Evolutionary conservation across 148 eudicot genomes (phyloP), one percentile per base, ranked within the genome.

Genomic region (Selenicereus undatus): DNA sequence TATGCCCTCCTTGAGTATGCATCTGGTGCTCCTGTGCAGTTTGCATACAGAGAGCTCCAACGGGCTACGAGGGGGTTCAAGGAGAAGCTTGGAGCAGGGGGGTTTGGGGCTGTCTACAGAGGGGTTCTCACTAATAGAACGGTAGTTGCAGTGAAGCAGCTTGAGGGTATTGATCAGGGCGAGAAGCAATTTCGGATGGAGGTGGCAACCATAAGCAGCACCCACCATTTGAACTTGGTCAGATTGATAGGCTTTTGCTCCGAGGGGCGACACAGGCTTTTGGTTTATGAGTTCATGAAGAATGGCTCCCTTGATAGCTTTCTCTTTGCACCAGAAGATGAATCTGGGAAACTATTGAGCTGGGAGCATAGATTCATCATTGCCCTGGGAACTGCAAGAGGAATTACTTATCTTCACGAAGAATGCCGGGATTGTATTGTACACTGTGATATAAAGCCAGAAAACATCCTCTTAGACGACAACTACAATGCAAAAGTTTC

Each of bases 181-280:
- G 98, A 95, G 89, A 95, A 88, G 73, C 97, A 95, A 78, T 95
- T 95, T 82, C 81, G 98, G 54, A 92, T 93, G 97, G 98, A 95
- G 80, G 98, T 95, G 14, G 97, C 97, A n/a, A 93, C 97, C 17
- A 95, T 95, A 29, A 92, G 94, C 72, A 95, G 97, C 83, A 95
- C 97, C 69, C 97, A 95, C 75, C 98, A 95, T 85, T 82, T 95
- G 83, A 95, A 95, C 81, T 82, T 95, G 83, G 97, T 95, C 74
- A 89, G 97, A 76, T 70, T 95, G 84, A 91, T 93, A 14, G 98
- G 97, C 21, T 94, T 93, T 74, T 94, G 98, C 79, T 93, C 97
- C 0, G 93, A 94, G 83, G 94, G 97, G 66, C 84, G 85, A 0
- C 98, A 94, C 82, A 84, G 98, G 87, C 92, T 94, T 73, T 58